Evolutionary conservation across 441 rosid genomes (phyloP), one percentile per base, ranked within the genome.

Genomic region (Erodium moschatum): DNA sequence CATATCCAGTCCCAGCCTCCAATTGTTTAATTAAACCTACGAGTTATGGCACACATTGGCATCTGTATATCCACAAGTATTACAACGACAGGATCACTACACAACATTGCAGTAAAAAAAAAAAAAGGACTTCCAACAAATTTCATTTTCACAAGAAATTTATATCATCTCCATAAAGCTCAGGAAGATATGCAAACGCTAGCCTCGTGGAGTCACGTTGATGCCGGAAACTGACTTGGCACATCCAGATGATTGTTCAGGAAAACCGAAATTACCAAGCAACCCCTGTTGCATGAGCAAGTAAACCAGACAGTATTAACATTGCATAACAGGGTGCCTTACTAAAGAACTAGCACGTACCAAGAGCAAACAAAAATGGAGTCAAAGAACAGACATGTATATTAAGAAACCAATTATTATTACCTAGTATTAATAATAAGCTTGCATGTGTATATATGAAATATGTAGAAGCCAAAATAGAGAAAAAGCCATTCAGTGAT

Each of bases 201-300:
- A 38, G 42, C 9, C 42, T 38, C 42, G 15, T 18, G 64, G 50
- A 35, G 61, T 77, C 79, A 76, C 56, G 81, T 74, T 38, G 78
- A 75, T 69, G 80, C 67, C 62, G 72, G 63, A 13, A 70, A 68
- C 10, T 66, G 11, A 20, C 70, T 67, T 70, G 64, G 42, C 68
- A 64, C 66, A 70, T 70, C 76, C 68, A 66, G 50, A 68, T 77
- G 77, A 65, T 73, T 76, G 60, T 71, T 74, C 5, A 77, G 81
- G 9, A 75, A 90, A 89, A 31, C 97, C 95, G 0, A 85, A 81
- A 61, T 83, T 74, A 73, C 81, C 72, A 65, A 84, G 84, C 73
- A 89, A 74, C 20, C 91, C 91, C 96, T 87, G 86, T 56, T 75
- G 54, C 74, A 72, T 56, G 67, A 42, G 71, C 69, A 67, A 20